phyloP scores from a whole-genome alignment of 306 rosid species.

The Trifolium fragiferum region DNA sequence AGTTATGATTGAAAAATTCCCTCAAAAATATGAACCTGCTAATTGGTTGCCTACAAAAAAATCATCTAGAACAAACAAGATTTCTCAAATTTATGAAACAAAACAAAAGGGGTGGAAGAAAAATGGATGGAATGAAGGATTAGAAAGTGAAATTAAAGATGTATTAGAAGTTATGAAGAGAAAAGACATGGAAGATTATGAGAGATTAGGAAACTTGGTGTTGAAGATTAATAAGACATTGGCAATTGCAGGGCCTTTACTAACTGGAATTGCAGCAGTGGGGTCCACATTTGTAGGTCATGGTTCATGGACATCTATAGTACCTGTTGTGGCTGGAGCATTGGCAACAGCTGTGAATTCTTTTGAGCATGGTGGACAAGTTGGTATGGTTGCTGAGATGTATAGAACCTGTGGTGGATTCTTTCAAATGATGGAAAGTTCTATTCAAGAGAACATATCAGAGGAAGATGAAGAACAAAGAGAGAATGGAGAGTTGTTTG shows the following conservation, averaged over 20 bases:
- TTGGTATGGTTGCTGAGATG: slow-evolving; percentile 87
- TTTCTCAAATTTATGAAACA: background rate
- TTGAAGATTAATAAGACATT: slow-evolving; percentile 67
- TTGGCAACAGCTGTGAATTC: slow-evolving; percentile 58
- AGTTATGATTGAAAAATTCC: slow-evolving; percentile 83
- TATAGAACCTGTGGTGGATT: slow-evolving; percentile 67
- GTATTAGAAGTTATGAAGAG: slow-evolving; percentile 58
- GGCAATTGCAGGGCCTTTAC: slow-evolving; percentile 76
- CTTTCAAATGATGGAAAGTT: slow-evolving; percentile 54
- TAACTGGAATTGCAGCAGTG: slow-evolving; percentile 67
- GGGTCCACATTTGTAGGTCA: slow-evolving; percentile 58
- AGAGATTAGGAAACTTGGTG: slow-evolving; percentile 68
- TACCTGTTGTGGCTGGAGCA: slow-evolving; percentile 64
- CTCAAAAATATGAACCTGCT: slow-evolving; percentile 61
- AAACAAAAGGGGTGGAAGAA: slow-evolving; percentile 17
- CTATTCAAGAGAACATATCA: slow-evolving; percentile 55
- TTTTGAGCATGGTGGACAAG: slow-evolving; percentile 71
- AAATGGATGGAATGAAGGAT: slow-evolving; percentile 76
- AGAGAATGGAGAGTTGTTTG: slow-evolving; percentile 72
- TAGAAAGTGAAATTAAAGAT: slow-evolving; percentile 61
- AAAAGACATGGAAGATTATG: slow-evolving; percentile 77
- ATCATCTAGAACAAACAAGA: background rate
- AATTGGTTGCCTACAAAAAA: slow-evolving; percentile 74
- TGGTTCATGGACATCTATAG: slow-evolving; percentile 46
- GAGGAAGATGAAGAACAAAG: slow-evolving; percentile 68